These are phyloP conservation scores for Aspergillus luchuensis DNA, from an alignment of 2,329 filamentous ascomycete species.

Conservation along the genomic window DNA sequence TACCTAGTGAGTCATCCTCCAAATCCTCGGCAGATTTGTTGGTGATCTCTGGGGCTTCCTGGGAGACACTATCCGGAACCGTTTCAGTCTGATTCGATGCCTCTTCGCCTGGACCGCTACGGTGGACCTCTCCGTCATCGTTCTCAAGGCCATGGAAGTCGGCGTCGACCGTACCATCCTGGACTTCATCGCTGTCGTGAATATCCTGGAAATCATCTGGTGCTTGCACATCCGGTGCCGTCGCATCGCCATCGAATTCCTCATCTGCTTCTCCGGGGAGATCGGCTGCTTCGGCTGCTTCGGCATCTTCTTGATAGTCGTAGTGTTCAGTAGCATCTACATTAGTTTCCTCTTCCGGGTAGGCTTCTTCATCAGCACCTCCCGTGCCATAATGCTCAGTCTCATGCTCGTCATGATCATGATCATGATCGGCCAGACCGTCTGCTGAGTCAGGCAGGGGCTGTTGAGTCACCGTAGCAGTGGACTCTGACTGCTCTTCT, in stretches of 20 bases:
- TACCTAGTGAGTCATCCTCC: conserved; percentile 35
- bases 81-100: conserved; percentile 25
- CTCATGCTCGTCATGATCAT: conserved; percentile 33
- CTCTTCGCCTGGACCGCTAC: conserved; percentile 14
- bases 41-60: conserved; percentile 14
- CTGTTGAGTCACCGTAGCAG: conserved; percentile 28
- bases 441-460: conserved; percentile 19
- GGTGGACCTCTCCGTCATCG: conserved; percentile 13
- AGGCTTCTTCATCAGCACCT: conserved; percentile 17
- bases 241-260: conserved; percentile 6
- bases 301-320: conserved; percentile 17
- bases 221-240: conserved; percentile 18
- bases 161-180: conserved; percentile 16
- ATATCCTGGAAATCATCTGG: conserved; percentile 8
- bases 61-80: conserved; percentile 17
- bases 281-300: conserved; percentile 10
- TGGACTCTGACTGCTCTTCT: conserved; percentile 37
- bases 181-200: conserved; percentile 15
- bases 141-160: conserved; percentile 17
- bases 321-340: conserved; percentile 12
- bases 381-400: conserved; percentile 40
- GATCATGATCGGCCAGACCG: conserved; percentile 11
- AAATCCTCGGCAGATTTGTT: conserved; percentile 21
- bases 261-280: conserved; percentile 12
- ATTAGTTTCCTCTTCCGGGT: conserved; percentile 22